Base-by-base conservation (phyloP, 495 filamentous ascomycete genomes). In the Daldinia bambusicola region DNA sequence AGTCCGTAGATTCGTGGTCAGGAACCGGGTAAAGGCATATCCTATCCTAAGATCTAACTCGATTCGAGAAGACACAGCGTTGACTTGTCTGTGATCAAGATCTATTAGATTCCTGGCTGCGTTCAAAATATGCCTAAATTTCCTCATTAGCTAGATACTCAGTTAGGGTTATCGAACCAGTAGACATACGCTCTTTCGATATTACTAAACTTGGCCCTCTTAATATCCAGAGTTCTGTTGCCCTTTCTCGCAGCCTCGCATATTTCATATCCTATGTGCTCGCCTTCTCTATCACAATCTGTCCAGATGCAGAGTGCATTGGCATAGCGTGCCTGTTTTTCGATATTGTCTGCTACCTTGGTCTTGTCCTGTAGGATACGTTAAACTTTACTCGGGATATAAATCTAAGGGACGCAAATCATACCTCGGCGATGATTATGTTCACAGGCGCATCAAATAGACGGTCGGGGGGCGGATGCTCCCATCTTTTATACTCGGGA, bases 231-330 rank as follows among this genome's bases (percentile, higher is more conserved):
- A 1, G 83, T 81, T 18, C 83, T 74, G 74, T 98, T 98, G 22
- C 88, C 89, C 74, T 87, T 86, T 60, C 82, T 83, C 16, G 96
- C 95, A 38, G 93, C 89, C 63, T 91, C 87, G 40, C 93, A 89
- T 57, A 99, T 93, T 75, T 98, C 96, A n/a, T 91, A 82, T 1
- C 95, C 95, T 67, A 99, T 99, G 74, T 98, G 90, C 79, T 99
- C 95, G 14, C 95, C 95, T 84, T 99, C 95, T 55, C 94, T 89
- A 84, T 99, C 95, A 80, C 95, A 98, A 84, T 99, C 95, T 0
- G 95, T 99, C 95, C 95, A 99, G 73, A 99, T 97, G 78, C 93
- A 95, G 13, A 99, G 84, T 18, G 88, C 88, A 71, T 84, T 85
- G 60, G 87, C 82, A 71, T 86, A 84, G 50, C 86, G 86, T 12